Conservation (phyloP, 805 yeast genomes). For the Yarrowia alimentaria region DNA sequence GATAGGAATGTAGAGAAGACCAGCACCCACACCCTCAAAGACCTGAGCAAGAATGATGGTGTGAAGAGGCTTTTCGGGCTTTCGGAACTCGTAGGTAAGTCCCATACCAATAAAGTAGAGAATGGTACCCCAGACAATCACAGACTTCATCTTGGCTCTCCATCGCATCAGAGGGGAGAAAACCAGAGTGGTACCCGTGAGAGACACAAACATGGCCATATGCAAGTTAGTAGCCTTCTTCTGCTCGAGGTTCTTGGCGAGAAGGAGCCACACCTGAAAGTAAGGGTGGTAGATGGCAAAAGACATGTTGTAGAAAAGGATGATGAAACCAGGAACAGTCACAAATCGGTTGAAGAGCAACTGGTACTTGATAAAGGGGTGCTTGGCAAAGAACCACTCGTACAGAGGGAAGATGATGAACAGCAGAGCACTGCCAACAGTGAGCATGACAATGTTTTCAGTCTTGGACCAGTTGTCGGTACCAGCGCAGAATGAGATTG, state of each 20-base stretch:
- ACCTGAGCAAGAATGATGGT: conserved; percentile 18
- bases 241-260: conserved; percentile 16
- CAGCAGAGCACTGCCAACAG: conserved; percentile 2
- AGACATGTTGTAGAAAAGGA: conserved; percentile 12
- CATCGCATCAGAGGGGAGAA: conserved; percentile 18
- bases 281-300: conserved; percentile 16
- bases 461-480: conserved; percentile 22
- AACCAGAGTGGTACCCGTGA: conserved; percentile 1
- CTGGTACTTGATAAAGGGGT: conserved; percentile 23
- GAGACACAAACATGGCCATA: conserved; percentile 24
- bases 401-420: conserved; percentile 3
- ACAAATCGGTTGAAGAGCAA: conserved; percentile 2
- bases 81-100: conserved; percentile 16
- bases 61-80: conserved; percentile 6
- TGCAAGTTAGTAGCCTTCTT: conserved; percentile 10
- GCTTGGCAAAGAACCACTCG: conserved; percentile 4
- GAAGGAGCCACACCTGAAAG: conserved; percentile 19
- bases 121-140: conserved; percentile 3
- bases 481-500: conserved; percentile 14
- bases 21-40: conserved; percentile 17
- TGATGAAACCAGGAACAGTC: conserved; percentile 8
- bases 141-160: conserved; percentile 20
- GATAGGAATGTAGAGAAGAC: conserved; percentile 1
- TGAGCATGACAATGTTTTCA: conserved; percentile 20
- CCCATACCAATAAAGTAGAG: conserved; percentile 19